Evolutionary conservation across 2,329 filamentous ascomycete genomes (phyloP).

Genomic region (Blumeriella jaapii): DNA sequence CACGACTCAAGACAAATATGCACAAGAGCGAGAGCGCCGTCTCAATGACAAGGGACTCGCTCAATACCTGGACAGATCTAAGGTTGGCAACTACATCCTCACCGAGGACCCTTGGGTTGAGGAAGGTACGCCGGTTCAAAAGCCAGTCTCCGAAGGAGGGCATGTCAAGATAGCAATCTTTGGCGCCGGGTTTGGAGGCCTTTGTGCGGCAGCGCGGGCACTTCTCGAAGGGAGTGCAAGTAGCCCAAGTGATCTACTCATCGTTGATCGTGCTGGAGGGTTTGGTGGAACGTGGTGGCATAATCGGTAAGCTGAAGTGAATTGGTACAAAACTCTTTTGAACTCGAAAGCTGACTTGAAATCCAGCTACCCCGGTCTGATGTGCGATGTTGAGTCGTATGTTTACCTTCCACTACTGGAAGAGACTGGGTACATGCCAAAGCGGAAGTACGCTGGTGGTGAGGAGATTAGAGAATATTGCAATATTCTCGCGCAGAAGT

Average conservation of each 20-base stretch:
- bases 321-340: not conserved
- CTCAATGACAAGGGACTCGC: slow-evolving; percentile 5
- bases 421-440: slow-evolving; percentile 47
- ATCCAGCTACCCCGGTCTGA: slow-evolving; percentile 32
- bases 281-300: slow-evolving; percentile 40
- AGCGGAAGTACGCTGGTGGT: slow-evolving; percentile 12
- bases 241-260: slow-evolving; percentile 27
- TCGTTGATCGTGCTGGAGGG: slow-evolving; percentile 35
- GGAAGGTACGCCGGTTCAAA: slow-evolving; percentile 1
- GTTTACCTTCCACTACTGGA: slow-evolving; percentile 50
- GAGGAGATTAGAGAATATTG: slow-evolving; percentile 30
- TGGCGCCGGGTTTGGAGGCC: slow-evolving; percentile 7
- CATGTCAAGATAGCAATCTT: slow-evolving; percentile 7
- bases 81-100: slow-evolving; percentile 2
- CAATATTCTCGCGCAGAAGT: slow-evolving; percentile 34
- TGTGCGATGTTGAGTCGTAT: slow-evolving; percentile 48
- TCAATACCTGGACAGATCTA: slow-evolving; percentile 6
- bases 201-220: slow-evolving; percentile 5
- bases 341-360: not conserved
- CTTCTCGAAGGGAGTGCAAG: slow-evolving; percentile 6
- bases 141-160: slow-evolving; percentile 4
- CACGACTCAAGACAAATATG: slow-evolving; percentile 4
- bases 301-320: slow-evolving; percentile 25
- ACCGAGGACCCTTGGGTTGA: slow-evolving; percentile 8
- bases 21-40: slow-evolving; percentile 4